phyloP scores from a whole-genome alignment of 306 rosid species.

The Astragalus membranaceus region DNA sequence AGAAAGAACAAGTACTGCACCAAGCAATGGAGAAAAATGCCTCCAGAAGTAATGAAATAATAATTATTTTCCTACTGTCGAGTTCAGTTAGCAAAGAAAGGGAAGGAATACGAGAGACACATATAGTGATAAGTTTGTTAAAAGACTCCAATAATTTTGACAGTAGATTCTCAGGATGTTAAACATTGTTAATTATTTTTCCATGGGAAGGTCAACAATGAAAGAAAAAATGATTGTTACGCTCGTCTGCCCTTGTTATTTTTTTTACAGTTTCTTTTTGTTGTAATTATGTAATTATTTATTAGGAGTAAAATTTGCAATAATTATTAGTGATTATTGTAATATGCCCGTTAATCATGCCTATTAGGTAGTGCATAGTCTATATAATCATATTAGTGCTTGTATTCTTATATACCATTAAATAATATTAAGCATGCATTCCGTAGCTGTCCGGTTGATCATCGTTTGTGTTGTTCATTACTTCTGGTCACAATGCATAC shows the following conservation, averaged over 20 bases:
- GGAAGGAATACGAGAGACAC: neutral
- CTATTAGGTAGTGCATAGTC: too few relatives aligned
- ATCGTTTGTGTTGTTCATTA: too few relatives aligned
- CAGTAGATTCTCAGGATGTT: constrained; percentile 5
- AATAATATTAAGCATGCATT: too few relatives aligned
- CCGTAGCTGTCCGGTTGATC: too few relatives aligned
- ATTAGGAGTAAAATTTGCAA: too few relatives aligned
- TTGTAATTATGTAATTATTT: too few relatives aligned
- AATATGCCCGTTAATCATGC: too few relatives aligned
- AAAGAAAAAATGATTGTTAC: constrained; percentile 15
- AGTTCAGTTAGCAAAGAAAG: constrained; percentile 13
- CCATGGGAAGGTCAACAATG: neutral
- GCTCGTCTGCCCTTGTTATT: neutral
- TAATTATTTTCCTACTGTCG: neutral
- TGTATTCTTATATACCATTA: too few relatives aligned
- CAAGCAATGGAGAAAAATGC: constrained; percentile 13
- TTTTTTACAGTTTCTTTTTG: neutral
- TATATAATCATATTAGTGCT: too few relatives aligned
- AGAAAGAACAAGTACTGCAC: neutral
- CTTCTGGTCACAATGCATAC: too few relatives aligned
- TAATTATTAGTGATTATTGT: too few relatives aligned
- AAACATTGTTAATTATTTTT: constrained; percentile 1
- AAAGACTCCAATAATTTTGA: neutral
- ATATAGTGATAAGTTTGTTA: neutral
- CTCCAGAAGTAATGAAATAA: constrained; percentile 1